These are phyloP conservation scores for Xylariales sp. DNA, from an alignment of 2,329 filamentous ascomycete genomes.

Conservation along the genomic window DNA sequence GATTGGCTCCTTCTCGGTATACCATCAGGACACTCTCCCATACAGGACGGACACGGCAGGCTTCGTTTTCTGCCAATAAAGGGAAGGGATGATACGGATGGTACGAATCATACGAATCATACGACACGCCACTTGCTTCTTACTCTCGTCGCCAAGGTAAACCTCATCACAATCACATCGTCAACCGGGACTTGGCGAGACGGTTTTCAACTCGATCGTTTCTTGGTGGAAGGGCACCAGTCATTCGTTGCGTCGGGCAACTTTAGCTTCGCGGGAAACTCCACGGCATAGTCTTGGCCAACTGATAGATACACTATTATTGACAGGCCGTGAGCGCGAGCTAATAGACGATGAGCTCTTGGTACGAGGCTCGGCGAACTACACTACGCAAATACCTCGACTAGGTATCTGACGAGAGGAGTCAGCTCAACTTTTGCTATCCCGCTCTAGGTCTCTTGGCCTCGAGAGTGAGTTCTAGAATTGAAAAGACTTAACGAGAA, in stretches of 20 bases:
- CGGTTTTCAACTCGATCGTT: slow-evolving; percentile 10
- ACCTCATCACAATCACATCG: neutral
- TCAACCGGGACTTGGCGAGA: slow-evolving; percentile 8
- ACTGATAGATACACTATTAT: neutral
- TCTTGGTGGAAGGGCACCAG: neutral
- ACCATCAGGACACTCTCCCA: no score
- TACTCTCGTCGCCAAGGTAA: neutral
- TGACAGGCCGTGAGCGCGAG: neutral
- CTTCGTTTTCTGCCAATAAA: no score
- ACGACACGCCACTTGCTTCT: neutral
- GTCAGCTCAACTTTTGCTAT: neutral
- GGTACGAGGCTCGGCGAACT: neutral
- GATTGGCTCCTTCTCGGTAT: no score
- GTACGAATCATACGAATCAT: slow-evolving; percentile 15
- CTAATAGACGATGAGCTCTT: no score
- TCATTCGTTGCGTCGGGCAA: neutral
- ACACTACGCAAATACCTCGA: neutral
- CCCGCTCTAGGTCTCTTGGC: neutral
- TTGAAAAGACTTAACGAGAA: neutral
- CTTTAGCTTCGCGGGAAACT: neutral
- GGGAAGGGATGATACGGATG: neutral
- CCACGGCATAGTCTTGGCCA: neutral
- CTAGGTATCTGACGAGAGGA: neutral
- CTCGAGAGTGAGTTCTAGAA: neutral
- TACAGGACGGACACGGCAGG: no score